A percentile compares a stretch with the other conserved stretches of the same genome.
These are phyloP conservation scores for Staphylotrichum longicolle DNA, from an alignment of 495 filamentous ascomycete species.

Conservation along the genomic window DNA sequence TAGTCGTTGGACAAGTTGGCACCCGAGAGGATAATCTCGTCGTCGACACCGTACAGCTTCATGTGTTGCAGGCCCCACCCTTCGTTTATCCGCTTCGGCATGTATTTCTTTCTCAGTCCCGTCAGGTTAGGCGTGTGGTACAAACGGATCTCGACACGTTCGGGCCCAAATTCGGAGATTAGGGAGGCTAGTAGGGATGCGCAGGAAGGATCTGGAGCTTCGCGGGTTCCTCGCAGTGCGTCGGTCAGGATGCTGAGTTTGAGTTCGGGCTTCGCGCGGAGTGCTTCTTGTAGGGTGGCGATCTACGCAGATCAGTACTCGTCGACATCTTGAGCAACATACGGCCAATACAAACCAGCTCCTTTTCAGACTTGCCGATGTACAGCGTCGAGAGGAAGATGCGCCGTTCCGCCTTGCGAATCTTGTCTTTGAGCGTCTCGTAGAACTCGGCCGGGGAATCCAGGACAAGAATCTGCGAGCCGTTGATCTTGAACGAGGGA, in stretches of 20 bases:
- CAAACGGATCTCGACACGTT: conserved; percentile 92
- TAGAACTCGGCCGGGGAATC: conserved; percentile 83
- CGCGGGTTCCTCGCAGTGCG: conserved; percentile 84
- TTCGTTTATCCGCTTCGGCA: conserved; percentile 91
- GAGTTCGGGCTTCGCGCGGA: conserved; percentile 69
- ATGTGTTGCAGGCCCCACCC: conserved; percentile 99
- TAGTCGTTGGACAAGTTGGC: conserved; percentile 94
- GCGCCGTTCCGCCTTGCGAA: conserved; percentile 68
- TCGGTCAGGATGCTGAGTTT: conserved; percentile 92
- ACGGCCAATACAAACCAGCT: conserved; percentile 55
- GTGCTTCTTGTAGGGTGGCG: conserved; percentile 69
- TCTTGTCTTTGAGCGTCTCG: conserved; percentile 81
- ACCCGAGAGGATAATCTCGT: conserved; percentile 92
- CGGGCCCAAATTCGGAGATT: conserved; percentile 74
- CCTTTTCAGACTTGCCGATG: conserved; percentile 90
- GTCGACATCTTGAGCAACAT: not conserved
- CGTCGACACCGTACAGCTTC: conserved; percentile 96
- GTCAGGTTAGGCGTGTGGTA: conserved; percentile 97
- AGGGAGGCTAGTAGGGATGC: conserved; percentile 85
- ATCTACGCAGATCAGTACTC: conserved; percentile 53
- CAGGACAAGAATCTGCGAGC: conserved; percentile 76
- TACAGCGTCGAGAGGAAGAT: conserved; percentile 95
- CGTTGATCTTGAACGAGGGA: conserved; percentile 80
- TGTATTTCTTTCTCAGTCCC: conserved; percentile 73
- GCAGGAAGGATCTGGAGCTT: conserved; percentile 81